Evolutionary conservation across 768 basidiomycete genomes (phyloP), one percentile per base, ranked within the genome.

Genomic region (Piloderma croceum): DNA sequence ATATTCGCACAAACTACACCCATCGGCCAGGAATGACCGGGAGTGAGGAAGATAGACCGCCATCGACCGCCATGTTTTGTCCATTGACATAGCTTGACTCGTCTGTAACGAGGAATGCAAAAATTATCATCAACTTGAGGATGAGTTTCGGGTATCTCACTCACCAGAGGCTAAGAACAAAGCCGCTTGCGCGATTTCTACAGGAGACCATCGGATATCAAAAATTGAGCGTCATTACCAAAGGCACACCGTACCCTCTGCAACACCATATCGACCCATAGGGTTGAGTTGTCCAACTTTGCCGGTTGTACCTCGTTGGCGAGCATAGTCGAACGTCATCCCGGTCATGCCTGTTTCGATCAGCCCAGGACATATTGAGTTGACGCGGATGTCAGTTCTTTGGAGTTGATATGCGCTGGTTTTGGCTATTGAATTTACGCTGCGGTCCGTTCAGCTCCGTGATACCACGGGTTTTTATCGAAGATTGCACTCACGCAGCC

Each of bases 261-360:
- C 62, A 44, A 92, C 64, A n/a, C 81, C 90, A 51, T 80, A 90
- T 39, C 92, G 73, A 15, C 87, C 81, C 43, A 89, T 57, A 7
- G 92, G 81, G 57, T 93, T 93, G 40, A 94, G 63, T 47, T 62
- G 71, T 3, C 92, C 92, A 37, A 97, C 74, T 64, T 83, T 90
- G 38, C 66, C 64, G 15, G 64, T 71, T n/a, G 69, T 84, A 7
- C 92, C 92, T 19, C 81, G 74, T 43, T 77, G 59, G 18, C 84
- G 78, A 21, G 92, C 92, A 36, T 73, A 73, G 20, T 85, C 77
- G 52, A 97, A 97, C 23, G 82, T 73, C n/a, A 49, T 55, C 36
- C 62, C 65, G 3, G 93, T 93, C 90, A 97, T 96, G 36, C 82
- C 86, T 7, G 92, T 97, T 67, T 94, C 87, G 53, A 96, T 90